These are phyloP conservation scores for Aristolochia contorta DNA, from an alignment of 164 flowering plant genomes.

Conservation along the genomic window DNA sequence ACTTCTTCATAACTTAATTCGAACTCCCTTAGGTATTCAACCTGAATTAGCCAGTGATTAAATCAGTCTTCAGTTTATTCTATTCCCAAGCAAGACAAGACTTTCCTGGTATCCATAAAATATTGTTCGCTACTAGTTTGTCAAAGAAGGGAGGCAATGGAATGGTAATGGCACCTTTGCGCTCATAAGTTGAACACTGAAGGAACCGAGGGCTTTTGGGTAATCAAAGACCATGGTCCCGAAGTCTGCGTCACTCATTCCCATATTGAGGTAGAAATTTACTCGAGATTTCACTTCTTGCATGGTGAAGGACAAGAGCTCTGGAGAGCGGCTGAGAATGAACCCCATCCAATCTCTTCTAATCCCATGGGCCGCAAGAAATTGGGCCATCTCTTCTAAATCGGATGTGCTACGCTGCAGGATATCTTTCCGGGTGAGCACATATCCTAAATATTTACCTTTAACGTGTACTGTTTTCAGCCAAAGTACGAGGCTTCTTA, in stretches of 20 bases:
- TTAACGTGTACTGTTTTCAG: conserved; percentile 64
- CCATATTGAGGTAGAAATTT: conserved; percentile 64
- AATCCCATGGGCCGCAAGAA: conserved; percentile 69
- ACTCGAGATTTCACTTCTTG: conserved; percentile 66
- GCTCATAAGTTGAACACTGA: conserved; percentile 71
- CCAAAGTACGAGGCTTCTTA: conserved; percentile 52
- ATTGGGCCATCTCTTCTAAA: conserved; percentile 52
- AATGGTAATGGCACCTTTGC: conserved; percentile 45
- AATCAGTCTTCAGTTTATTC: background rate
- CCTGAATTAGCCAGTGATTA: conserved; percentile 29
- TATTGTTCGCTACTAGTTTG: too few species aligned
- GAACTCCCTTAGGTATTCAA: conserved; percentile 72
- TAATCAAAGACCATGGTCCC: conserved; percentile 90
- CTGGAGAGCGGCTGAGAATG: conserved; percentile 67
- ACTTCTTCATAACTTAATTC: conserved; percentile 59
- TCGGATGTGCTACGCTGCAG: conserved; percentile 46
- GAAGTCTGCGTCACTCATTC: conserved; percentile 71
- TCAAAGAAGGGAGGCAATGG: background rate
- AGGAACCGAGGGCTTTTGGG: conserved; percentile 69
- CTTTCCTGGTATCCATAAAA: too few species aligned
- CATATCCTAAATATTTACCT: conserved; percentile 54
- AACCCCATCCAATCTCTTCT: conserved; percentile 86
- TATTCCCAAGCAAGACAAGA: background rate
- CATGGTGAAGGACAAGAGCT: conserved; percentile 43
- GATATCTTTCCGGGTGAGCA: conserved; percentile 44